Base-by-base conservation (phyloP, 495 filamentous ascomycete species). In the Penicillium silybi region DNA sequence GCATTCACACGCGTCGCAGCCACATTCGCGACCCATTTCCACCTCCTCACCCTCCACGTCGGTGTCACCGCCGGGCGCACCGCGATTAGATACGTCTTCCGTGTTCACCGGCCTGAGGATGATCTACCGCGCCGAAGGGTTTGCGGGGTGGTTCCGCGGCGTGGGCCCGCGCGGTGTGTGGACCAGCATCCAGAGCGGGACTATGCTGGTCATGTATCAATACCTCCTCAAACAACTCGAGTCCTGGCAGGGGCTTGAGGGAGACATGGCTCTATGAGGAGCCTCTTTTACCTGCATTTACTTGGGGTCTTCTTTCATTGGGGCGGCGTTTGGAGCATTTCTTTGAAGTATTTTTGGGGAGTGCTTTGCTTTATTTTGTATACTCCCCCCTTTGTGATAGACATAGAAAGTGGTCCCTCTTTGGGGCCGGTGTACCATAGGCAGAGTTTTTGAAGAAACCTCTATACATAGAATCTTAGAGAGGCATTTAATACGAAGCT, bases 171-270 rank as follows among this genome's bases (percentile, higher is more conserved):
- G 93, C 27, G 83, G 84, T 48, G 90, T 97, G n/a, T 98, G 93
- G 93, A 97, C 93, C 42, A 95, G 90, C 64, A 88, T 97, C 43
- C 93, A 98, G 72, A 93, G 88, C 62, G 88, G 92, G 20, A 96
- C 91, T 44, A 98, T 98, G 93, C 71, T 98, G 59, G 90, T 98
- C 48, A 74, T 96, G 69, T 98, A 98, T 67, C 95, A 97, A 70
- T 85, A 82, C 49, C 73, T 98, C 44, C 67, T 97, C 61, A 85
- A 86, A 64, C 81, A 83, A 73, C 75, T 96, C 58, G 88, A 89
- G 46, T 53, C 66, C 9, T 73, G 72, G 48, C 62, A 76, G 18
- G 48, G 65, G 29, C 29, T 32, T 32, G 18, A 63, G 19, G 65
- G 59, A 25, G 72, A 64, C 41, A 46, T 52, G 18, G 54, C 59